A percentile compares a stretch with the other conserved stretches of the same genome.
These are phyloP conservation scores for Candida ipomoeae DNA, from an alignment of 805 yeast genomes.

Conservation along the genomic window DNA sequence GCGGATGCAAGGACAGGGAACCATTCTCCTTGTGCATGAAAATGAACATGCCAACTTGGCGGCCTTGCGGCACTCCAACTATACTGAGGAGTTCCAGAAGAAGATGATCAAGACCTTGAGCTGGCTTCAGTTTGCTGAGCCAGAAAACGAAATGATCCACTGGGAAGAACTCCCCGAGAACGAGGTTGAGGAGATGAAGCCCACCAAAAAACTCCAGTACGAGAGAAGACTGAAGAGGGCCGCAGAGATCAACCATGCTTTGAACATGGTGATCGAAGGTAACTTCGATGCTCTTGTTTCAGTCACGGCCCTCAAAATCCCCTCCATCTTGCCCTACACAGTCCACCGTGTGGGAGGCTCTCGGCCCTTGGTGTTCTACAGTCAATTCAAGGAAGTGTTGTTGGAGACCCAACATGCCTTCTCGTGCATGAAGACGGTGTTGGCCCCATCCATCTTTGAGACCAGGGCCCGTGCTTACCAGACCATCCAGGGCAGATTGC, in stretches of 20 bases:
- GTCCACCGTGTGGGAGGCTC: constrained; percentile 75
- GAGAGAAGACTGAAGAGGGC: constrained; percentile 60
- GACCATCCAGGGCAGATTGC: constrained; percentile 89
- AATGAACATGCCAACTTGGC: constrained; percentile 88
- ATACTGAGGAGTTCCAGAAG: constrained; percentile 47
- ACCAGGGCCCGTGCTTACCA: constrained; percentile 83
- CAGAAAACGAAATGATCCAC: constrained; percentile 54
- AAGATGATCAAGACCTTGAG: constrained; percentile 65
- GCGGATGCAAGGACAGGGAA: constrained; percentile 77
- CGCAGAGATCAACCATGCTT: constrained; percentile 43
- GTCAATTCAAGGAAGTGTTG: constrained; percentile 74
- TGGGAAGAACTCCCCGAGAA: constrained; percentile 47
- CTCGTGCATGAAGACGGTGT: constrained; percentile 59
- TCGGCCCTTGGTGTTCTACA: constrained; percentile 78
- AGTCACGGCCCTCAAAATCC: constrained; percentile 68
- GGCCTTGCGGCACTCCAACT: constrained; percentile 63
- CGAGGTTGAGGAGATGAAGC: constrained; percentile 52
- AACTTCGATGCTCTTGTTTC: constrained; percentile 73
- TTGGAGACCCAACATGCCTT: constrained; percentile 71
- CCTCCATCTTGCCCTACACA: constrained; percentile 58
- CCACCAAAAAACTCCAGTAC: constrained; percentile 62
- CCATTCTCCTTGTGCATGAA: constrained; percentile 75
- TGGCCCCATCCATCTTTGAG: constrained; percentile 82
- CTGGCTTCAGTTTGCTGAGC: constrained; percentile 77
- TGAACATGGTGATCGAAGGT: constrained; percentile 46